Evolutionary conservation across 2,329 filamentous ascomycete genomes (phyloP).

Genomic region (Colletotrichum cereale): DNA sequence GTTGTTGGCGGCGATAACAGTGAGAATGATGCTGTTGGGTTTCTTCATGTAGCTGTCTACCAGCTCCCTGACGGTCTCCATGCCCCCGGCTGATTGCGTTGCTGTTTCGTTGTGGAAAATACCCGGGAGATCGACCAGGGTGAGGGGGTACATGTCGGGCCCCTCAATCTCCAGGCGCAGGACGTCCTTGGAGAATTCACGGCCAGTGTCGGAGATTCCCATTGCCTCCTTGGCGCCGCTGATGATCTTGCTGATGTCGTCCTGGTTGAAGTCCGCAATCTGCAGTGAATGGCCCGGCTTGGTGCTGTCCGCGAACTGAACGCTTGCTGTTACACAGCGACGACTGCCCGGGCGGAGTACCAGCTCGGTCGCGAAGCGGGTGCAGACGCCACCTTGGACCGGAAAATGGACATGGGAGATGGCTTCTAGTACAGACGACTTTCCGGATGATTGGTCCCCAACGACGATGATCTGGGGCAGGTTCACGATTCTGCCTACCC

Average conservation of each 20-base stretch:
- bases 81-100: constrained; percentile 49
- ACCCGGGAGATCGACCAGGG: constrained; percentile 68
- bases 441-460: constrained; percentile 71
- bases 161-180: constrained; percentile 61
- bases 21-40: constrained; percentile 69
- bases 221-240: constrained; percentile 64
- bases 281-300: constrained; percentile 45
- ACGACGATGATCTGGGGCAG: constrained; percentile 70
- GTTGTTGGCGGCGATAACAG: constrained; percentile 62
- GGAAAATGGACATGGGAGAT: constrained; percentile 73
- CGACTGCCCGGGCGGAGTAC: constrained; percentile 59
- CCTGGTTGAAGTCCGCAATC: constrained; percentile 46
- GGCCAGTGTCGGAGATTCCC: constrained; percentile 52
- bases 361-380: constrained; percentile 72
- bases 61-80: constrained; percentile 51
- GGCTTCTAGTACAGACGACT: constrained; percentile 74
- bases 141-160: constrained; percentile 59
- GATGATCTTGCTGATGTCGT: constrained; percentile 62
- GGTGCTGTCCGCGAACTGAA: constrained; percentile 50
- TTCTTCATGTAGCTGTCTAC: constrained; percentile 68
- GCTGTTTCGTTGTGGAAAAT: constrained; percentile 51
- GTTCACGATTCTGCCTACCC: constrained; percentile 60
- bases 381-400: constrained; percentile 67
- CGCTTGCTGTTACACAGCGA: constrained; percentile 56
- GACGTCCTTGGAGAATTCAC: constrained; percentile 59